Base-by-base conservation (phyloP, 768 basidiomycete species). In the Leccinum incarnatum region DNA sequence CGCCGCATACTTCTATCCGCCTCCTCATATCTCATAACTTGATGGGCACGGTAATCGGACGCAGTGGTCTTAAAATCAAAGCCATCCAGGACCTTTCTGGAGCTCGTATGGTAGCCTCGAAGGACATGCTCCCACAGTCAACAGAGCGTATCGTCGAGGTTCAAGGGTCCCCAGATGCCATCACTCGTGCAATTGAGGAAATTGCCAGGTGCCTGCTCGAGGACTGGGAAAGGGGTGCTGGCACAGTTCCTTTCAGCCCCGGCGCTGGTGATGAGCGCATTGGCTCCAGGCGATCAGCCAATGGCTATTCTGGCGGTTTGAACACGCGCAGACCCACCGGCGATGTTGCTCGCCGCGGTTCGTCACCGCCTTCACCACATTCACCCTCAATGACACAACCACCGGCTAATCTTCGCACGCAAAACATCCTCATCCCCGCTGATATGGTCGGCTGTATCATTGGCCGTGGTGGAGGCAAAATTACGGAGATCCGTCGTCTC, bases 391-490 rank as follows among this genome's bases (percentile, higher is more conserved):
- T 84, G 53, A 72, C 80, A 61, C 85, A 81, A 65, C 82, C 81
- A 29, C 78, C 84, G 32, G 82, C 91, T 51, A 95, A 95, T 74
- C 82, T 98, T 64, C 90, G 95, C 63, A 98, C 97, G 10, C 97
- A 99, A 77, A 98, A 96, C 76, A 98, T 99, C 66, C 96, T 97
- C 66, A 98, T 99, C 69, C 97, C 97, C 37, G 92, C 91, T 63
- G 97, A 99, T 78, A 99, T 99, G 97, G 97, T 99, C 62, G 95
- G 88, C 59, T 93, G 91, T 72, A 92, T 91, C 77, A 98, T 98
- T 68, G 96, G 96, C 59, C 91, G 95, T 63, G 93, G 89, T 73
- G 96, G 96, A 30, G 91, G 93, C 65, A 98, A 98, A 83, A 99
- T 99, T 68, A 98, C 96, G 54, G 97, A 99, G 76, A 99, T 99